Percentiles rank a stretch among this genome's conserved stretches.
Conservation (phyloP, 1,139 yeast genomes). For the Saccharomycopsis hybrid region DNA sequence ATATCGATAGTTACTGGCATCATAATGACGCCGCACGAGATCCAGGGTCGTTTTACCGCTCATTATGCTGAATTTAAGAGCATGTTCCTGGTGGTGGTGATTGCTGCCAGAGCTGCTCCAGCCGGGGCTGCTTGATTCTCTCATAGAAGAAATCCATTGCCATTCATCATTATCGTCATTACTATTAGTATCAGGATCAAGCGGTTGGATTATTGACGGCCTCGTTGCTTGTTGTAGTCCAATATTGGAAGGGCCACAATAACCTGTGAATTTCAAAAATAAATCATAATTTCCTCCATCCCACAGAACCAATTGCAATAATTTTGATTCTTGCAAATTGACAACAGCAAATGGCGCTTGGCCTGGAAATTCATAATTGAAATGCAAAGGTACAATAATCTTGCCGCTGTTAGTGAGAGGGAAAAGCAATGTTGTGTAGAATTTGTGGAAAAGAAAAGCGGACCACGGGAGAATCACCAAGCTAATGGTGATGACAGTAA, state of each 20-base stretch:
- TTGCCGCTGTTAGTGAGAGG: slow-evolving; percentile 27
- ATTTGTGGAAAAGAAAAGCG: slow-evolving; percentile 33
- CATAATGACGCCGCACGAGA: neutral
- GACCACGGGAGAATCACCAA: slow-evolving; percentile 34
- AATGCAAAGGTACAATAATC: slow-evolving; percentile 29
- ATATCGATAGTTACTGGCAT: neutral
- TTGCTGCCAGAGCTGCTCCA: neutral
- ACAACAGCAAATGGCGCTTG: slow-evolving; percentile 28
- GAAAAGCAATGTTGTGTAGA: slow-evolving; percentile 31
- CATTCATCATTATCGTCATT: no score
- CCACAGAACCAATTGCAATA: slow-evolving; percentile 17
- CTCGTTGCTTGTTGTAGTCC: no score
- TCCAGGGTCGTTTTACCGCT: neutral
- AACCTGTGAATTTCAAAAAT: slow-evolving; percentile 22
- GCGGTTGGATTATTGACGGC: no score
- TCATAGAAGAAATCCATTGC: no score
- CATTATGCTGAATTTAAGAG: neutral
- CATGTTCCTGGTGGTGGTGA: neutral
- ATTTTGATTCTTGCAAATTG: neutral
- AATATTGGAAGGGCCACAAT: slow-evolving; percentile 17
- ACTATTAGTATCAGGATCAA: no score
- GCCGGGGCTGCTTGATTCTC: no score
- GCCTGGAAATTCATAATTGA: slow-evolving; percentile 28
- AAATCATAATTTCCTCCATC: slow-evolving; percentile 21
- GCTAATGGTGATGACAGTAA: neutral